Evolutionary conservation across 1,284 basidiomycete species (phyloP), one percentile per base, ranked within the genome.

Genomic region (Phaffia rhodozyma): DNA sequence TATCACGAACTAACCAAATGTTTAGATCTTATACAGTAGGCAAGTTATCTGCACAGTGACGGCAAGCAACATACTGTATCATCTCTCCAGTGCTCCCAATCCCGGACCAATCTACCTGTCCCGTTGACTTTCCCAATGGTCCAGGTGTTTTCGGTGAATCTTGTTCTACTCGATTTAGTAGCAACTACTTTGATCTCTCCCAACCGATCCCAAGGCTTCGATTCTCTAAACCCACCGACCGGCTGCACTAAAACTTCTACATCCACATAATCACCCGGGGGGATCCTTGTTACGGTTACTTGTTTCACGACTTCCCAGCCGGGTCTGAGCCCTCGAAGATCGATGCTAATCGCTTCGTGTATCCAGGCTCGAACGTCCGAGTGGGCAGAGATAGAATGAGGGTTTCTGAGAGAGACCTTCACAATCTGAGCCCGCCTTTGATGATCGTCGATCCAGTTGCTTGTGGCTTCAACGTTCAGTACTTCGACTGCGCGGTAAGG

Each of bases 341-440:
- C 21, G 2, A 64, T 48, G 20, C 38, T 23, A n/a, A 64, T 13
- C 79, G 67, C 18, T 72, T 70, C 61, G 78, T 61, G 34, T 47
- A 43, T 18, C 54, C 65, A 43, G 21, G 57, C 18, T 23, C 50
- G 49, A 38, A n/a, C 29, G 75, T 48, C 55, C 20, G 56, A 51
- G 32, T 29, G 49, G 34, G 50, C 59, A n/a, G 59, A 49, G 6
- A 62, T 58, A 5, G 80, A 77, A 11, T 79, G 71, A 21, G 80
- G 70, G 67, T 82, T 82, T 21, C 77, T 78, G 21, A 82, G 65
- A 0, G 78, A 79, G 48, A 82, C 74, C 50, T 79, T 76, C 1
- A 82, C 78, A 0, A 74, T 75, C 64, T 81, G 80, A 9, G 74
- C 74, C n/a, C 72, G 75, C 30, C 63, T 67, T 3, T 70, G 70